phyloP scores from a whole-genome alignment of 2,329 filamentous ascomycete genomes.

The Nothophaeocryptopus gaeumannii region DNA sequence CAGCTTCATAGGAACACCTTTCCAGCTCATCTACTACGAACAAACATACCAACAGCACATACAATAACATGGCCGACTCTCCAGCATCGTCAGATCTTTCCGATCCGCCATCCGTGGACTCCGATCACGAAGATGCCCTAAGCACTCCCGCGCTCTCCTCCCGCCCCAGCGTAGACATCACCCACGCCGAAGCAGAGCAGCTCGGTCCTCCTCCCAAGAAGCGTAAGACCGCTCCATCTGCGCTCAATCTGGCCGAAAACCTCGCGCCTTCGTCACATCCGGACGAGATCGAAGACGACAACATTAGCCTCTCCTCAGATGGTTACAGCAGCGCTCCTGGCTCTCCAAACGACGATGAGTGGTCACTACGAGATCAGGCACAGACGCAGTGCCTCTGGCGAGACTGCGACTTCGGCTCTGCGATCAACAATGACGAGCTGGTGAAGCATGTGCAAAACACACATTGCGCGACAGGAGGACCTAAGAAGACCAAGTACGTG shows the following conservation, averaged over 20 bases:
- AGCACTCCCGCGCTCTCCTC: conserved; percentile 51
- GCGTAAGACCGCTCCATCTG: conserved; percentile 34
- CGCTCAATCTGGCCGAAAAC: conserved; percentile 24
- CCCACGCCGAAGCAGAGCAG: conserved; percentile 32
- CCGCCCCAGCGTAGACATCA: conserved; percentile 43
- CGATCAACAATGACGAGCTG: conserved; percentile 52
- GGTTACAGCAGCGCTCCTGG: conserved; percentile 74
- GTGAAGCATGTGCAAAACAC: conserved; percentile 68
- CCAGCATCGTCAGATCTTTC: conserved; percentile 62
- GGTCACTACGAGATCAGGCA: conserved; percentile 41
- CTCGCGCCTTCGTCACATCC: conserved; percentile 37
- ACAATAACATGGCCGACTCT: conserved; percentile 46
- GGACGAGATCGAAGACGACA: conserved; percentile 54
- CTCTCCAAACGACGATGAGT: conserved; percentile 46
- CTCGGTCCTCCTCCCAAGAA: conserved; percentile 37
- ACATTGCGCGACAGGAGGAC: conserved; percentile 69
- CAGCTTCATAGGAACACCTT: too few species aligned
- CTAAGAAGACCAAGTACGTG: conserved; percentile 92
- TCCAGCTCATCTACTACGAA: neutral
- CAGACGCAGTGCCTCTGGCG: conserved; percentile 51
- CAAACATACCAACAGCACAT: conserved; percentile 2
- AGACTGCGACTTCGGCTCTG: conserved; percentile 48
- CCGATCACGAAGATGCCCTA: conserved; percentile 54
- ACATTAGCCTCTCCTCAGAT: conserved; percentile 68
- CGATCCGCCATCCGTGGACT: conserved; percentile 62